phyloP scores from a whole-genome alignment of 345 rosid species.

The Hevea brasiliensis region DNA sequence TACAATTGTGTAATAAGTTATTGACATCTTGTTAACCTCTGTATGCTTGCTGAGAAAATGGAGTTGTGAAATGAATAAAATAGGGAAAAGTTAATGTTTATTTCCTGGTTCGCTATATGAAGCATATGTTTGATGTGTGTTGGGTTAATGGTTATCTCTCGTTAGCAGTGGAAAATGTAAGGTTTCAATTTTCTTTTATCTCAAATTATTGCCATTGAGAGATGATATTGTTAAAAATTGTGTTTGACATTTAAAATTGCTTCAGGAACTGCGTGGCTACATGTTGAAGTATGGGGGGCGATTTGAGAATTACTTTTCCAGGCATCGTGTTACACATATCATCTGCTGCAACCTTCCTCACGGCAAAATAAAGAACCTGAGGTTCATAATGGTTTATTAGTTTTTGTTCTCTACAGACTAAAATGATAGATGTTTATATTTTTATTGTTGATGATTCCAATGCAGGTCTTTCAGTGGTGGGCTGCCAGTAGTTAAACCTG shows the following conservation, averaged over 20 bases:
- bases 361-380: slow-evolving; percentile 79
- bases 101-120: neutral
- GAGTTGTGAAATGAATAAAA: neutral
- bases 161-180: neutral
- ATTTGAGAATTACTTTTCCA: slow-evolving; percentile 83
- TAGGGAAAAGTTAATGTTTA: neutral
- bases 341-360: slow-evolving; percentile 90
- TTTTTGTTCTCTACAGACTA: neutral
- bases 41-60: neutral
- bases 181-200: neutral
- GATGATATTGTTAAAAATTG: neutral
- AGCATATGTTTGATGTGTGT: neutral
- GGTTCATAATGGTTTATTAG: slow-evolving; percentile 41
- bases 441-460: slow-evolving; percentile 13
- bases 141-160: neutral
- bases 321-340: slow-evolving; percentile 78
- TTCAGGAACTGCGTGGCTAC: slow-evolving; percentile 69
- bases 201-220: neutral
- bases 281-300: slow-evolving; percentile 80
- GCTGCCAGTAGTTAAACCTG: slow-evolving; percentile 89
- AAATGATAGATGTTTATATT: neutral
- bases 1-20: slow-evolving; percentile 17
- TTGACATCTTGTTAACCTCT: neutral
- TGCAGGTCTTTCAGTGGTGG: slow-evolving; percentile 91
- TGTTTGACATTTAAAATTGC: slow-evolving; percentile 6